These are phyloP conservation scores for Mercurialis annua DNA, from an alignment of 345 rosid genomes.

Conservation along the genomic window DNA sequence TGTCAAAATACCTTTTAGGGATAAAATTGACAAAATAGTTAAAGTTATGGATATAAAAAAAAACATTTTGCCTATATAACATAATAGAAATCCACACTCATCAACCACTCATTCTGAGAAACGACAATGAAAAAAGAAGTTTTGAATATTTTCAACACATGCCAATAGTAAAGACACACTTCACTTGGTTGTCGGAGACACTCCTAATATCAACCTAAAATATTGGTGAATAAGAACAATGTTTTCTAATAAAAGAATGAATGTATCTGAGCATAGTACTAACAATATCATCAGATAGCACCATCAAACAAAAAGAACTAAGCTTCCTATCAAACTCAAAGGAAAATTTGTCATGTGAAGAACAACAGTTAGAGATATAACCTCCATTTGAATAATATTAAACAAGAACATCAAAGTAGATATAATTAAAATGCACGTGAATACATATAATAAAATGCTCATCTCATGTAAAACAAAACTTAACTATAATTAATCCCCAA, in stretches of 20 bases:
- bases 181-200: background rate
- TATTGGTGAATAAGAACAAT: too few species aligned
- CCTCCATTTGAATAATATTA: constrained; percentile 3
- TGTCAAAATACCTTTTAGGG: too few species aligned
- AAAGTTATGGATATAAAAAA: too few species aligned
- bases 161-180: background rate
- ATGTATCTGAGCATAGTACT: too few species aligned
- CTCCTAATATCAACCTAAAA: background rate
- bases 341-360: background rate
- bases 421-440: background rate
- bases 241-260: too few species aligned
- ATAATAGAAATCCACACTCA: too few species aligned
- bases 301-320: background rate
- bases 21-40: too few species aligned
- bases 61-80: too few species aligned
- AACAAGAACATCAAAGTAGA: background rate
- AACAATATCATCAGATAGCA: background rate
- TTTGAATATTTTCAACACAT: background rate
- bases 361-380: background rate
- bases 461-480: background rate
- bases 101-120: background rate
- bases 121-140: background rate
- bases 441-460: background rate
- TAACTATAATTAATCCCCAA: constrained; percentile 15
- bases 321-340: background rate